Percentiles rank a stretch among this genome's conserved stretches.
These are phyloP conservation scores for Spergularia azorica DNA, from an alignment of 179 eudicot genomes.

Conservation along the genomic window DNA sequence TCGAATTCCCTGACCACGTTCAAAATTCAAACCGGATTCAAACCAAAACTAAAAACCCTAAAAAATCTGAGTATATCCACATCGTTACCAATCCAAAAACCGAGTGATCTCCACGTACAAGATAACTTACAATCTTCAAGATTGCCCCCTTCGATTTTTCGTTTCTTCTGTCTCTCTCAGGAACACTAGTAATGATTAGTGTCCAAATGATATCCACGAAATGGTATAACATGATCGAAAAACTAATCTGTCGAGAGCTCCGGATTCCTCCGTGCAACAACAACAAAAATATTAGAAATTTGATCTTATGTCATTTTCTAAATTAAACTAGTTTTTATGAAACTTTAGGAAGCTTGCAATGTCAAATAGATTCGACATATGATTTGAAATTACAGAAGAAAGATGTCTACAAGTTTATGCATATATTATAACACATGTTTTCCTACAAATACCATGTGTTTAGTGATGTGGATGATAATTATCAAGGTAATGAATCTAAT, in stretches of 20 bases:
- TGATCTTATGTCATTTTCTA: constrained; percentile 17
- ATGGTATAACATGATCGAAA: background rate
- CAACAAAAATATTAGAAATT: too few species aligned
- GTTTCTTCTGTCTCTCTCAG: too few species aligned
- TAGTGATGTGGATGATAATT: constrained; percentile 15
- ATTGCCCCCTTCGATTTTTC: too few species aligned
- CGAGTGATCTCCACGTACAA: too few species aligned
- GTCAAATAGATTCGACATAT: constrained; percentile 6
- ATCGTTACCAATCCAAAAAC: too few species aligned
- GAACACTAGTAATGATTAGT: background rate
- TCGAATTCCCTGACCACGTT: too few species aligned
- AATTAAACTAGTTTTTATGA: constrained; percentile 1
- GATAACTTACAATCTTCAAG: too few species aligned
- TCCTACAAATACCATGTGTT: constrained; percentile 17
- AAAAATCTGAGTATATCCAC: too few species aligned
- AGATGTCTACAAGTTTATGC: constrained; percentile 26
- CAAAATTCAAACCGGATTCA: too few species aligned
- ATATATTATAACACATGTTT: background rate
- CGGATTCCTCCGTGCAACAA: too few species aligned
- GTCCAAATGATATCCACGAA: background rate
- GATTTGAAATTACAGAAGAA: constrained; percentile 17
- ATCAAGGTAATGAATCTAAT: constrained; percentile 13
- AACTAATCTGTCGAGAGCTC: too few species aligned
- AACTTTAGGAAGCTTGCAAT: background rate
- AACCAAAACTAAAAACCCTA: too few species aligned